Evolutionary conservation across 306 rosid genomes (phyloP).

Genomic region (Calophaca sinica): DNA sequence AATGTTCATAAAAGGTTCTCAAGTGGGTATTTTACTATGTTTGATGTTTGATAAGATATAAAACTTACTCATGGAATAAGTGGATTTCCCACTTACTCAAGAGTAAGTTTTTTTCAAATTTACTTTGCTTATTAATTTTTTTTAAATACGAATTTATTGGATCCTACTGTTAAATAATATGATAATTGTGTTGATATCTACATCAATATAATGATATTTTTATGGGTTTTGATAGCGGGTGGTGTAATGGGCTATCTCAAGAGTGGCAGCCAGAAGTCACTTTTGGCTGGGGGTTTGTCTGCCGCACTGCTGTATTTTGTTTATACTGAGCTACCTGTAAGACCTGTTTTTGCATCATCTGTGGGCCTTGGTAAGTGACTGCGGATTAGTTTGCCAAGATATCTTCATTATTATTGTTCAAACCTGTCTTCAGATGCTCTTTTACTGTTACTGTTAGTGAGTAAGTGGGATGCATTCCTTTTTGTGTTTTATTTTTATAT

Average conservation of each 20-base stretch:
- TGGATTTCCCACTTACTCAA: background rate
- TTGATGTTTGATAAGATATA: background rate
- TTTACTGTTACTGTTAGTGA: conserved; percentile 1
- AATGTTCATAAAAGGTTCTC: background rate
- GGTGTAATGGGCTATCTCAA: conserved; percentile 93
- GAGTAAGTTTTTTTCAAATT: background rate
- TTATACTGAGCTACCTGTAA: conserved; percentile 72
- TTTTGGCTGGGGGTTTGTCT: conserved; percentile 87
- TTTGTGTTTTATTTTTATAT: conserved; percentile 7
- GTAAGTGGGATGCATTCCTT: conserved; percentile 19
- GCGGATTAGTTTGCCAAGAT: conserved; percentile 14
- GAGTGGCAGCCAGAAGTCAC: conserved; percentile 95
- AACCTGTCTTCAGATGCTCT: conserved; percentile 3
- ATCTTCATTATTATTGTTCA: conserved; percentile 5
- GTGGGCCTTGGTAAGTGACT: conserved; percentile 82
- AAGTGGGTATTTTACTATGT: background rate
- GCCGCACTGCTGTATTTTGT: conserved; percentile 70
- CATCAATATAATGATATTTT: background rate
- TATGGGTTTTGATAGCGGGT: conserved; percentile 66
- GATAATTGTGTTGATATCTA: background rate
- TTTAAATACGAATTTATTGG: background rate
- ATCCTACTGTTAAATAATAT: background rate
- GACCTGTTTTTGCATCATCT: conserved; percentile 87
- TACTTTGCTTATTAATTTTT: background rate
- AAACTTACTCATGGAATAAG: background rate